Evolutionary conservation across 2,329 filamentous ascomycete genomes (phyloP), one percentile per base, ranked within the genome.

Genomic region (Ophioceras dolichostomum): DNA sequence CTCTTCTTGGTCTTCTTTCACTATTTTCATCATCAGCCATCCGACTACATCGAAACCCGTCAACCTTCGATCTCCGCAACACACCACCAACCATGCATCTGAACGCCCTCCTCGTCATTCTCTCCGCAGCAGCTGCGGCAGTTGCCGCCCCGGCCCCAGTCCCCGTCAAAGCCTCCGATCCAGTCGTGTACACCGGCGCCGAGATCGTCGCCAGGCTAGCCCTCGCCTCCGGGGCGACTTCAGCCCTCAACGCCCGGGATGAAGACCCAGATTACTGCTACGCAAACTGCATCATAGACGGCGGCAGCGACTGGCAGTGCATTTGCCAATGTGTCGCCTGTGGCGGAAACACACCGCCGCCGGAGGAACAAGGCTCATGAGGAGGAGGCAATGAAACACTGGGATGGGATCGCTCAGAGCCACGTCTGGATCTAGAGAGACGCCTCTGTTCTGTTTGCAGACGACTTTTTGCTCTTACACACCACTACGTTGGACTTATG

Each of bases 221-320:
- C 7, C 22, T 20, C 14, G 8, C 20, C 9, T 32, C 19, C 18
- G 22, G 19, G 17, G 28, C 18, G 12, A 36, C 5, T 19, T 18
- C 14, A 20, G 21, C 20, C 14, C 20, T 18, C 13, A 10, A 19
- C 10, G 14, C 29, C 21, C 21, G 20, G n/a, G 21, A 6, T 16
- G 17, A 32, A 29, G 38, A 39, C 33, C 37, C 37, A 17, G 28
- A 34, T 18, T 18, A 10, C 24, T 39, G 38, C 28, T 39, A 39
- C 33, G 32, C 32, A 16, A 26, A 39, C 19, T 39, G 38, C 38
- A 26, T 36, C 8, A 18, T 39, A 2, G 26, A n/a, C n/a, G 38
- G 38, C 19, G 38, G 38, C n/a, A 18, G 10, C 17, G 38, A 39
- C 20, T 34, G 32, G 38, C 19, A 36, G 32, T 39, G 38, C 26